Conservation (phyloP, 2,329 filamentous ascomycete species). For the Pseudovirgaria hyperparasitica region DNA sequence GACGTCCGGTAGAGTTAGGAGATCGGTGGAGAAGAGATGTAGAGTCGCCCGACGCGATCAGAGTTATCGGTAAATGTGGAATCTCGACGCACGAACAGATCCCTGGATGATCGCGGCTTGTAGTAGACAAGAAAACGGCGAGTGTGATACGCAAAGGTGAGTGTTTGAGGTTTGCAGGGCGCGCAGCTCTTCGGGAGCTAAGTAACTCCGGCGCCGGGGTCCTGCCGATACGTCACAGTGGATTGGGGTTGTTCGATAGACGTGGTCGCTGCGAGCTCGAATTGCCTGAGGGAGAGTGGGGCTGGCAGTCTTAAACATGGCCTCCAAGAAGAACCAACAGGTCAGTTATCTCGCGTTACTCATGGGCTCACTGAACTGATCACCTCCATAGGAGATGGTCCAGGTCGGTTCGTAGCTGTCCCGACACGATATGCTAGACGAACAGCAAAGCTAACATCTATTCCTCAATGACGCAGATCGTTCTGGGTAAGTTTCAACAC, state of each 20-base stretch:
- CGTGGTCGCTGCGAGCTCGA: slow-evolving; percentile 8
- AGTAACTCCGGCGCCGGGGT: background rate
- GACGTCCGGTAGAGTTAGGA: too few species aligned
- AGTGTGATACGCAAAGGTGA: slow-evolving; percentile 4
- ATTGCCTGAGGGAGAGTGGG: slow-evolving; percentile 4
- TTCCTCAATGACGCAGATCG: slow-evolving; percentile 17
- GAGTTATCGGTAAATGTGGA: too few species aligned
- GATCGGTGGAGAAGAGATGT: too few species aligned
- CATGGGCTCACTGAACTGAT: slow-evolving; percentile 11
- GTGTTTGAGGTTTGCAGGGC: slow-evolving; percentile 3
- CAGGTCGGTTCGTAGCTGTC: slow-evolving; percentile 76
- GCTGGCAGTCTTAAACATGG: slow-evolving; percentile 27
- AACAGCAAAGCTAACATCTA: slow-evolving; percentile 23
- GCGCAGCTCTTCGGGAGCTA: slow-evolving; percentile 11
- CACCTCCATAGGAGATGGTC: slow-evolving; percentile 73
- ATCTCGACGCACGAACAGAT: too few species aligned
- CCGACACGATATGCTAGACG: slow-evolving; percentile 13
- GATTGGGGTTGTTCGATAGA: slow-evolving; percentile 5
- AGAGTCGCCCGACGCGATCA: too few species aligned
- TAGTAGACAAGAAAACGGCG: slow-evolving; percentile 4
- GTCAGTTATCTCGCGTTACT: slow-evolving; percentile 6
- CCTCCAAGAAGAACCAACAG: slow-evolving; percentile 35
- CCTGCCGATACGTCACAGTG: slow-evolving; percentile 4
- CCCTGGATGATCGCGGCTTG: too few species aligned
- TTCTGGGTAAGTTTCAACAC: slow-evolving; percentile 21